These are phyloP conservation scores for Phytophthora pini DNA, from an alignment of 352 stramenopile species.

Conservation along the genomic window DNA sequence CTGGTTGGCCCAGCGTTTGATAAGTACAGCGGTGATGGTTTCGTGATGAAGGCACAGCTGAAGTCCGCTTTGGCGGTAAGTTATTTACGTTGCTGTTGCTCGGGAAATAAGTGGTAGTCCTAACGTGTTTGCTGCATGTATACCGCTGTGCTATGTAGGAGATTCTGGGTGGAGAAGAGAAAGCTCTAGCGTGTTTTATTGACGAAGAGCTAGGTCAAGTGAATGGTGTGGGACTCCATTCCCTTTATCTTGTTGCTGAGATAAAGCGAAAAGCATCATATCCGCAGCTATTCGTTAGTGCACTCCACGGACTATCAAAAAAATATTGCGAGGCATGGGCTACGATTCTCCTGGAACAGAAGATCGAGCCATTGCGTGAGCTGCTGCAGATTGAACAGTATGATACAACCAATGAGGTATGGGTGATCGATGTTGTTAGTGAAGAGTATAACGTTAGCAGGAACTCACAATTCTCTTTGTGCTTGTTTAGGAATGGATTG, in stretches of 20 bases:
- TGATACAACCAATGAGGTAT: slow-evolving; percentile 77
- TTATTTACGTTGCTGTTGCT: slow-evolving; percentile 3
- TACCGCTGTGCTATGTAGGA: slow-evolving; percentile 12
- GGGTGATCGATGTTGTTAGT: background rate
- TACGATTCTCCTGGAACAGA: slow-evolving; percentile 53
- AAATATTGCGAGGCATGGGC: slow-evolving; percentile 81
- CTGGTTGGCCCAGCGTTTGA: slow-evolving; percentile 30
- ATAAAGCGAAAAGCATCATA: slow-evolving; percentile 52
- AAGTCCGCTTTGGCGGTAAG: slow-evolving; percentile 45
- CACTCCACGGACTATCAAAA: slow-evolving; percentile 59
- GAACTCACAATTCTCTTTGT: background rate
- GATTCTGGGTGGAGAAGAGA: slow-evolving; percentile 12
- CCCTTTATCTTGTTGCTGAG: slow-evolving; percentile 61
- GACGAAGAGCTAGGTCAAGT: slow-evolving; percentile 62
- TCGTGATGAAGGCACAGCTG: slow-evolving; percentile 31
- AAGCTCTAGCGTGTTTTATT: slow-evolving; percentile 49
- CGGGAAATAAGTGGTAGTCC: background rate
- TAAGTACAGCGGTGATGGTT: slow-evolving; percentile 35
- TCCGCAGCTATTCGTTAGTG: slow-evolving; percentile 56
- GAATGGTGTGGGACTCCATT: slow-evolving; percentile 53
- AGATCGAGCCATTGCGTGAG: slow-evolving; percentile 72
- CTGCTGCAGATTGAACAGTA: slow-evolving; percentile 76
- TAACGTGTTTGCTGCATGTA: slow-evolving; percentile 5
- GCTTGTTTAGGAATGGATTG: slow-evolving; percentile 70
- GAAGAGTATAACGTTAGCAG: background rate